phyloP scores from a whole-genome alignment of 1,139 yeast species.

The Scheffersomyces parashehatae region DNA sequence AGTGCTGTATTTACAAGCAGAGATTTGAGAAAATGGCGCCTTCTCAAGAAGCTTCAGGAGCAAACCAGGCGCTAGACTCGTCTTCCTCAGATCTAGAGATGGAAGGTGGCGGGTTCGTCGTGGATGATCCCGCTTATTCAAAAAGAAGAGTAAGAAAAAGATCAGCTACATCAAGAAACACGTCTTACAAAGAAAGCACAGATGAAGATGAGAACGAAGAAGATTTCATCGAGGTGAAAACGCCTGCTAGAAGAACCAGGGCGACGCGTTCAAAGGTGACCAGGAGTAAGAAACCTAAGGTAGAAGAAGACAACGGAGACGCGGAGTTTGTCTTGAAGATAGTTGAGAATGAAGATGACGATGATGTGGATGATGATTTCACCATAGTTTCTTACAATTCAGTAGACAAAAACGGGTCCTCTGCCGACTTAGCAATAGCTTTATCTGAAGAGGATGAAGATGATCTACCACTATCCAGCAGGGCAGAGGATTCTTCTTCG shows the following conservation, averaged over 20 bases:
- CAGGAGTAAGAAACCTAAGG: conserved; percentile 11
- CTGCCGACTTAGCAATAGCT: conserved; percentile 23
- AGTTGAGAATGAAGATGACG: conserved; percentile 27
- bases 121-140: conserved; percentile 31
- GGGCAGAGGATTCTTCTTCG: conserved; percentile 6
- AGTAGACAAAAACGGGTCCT: conserved; percentile 18
- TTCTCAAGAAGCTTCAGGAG: neutral
- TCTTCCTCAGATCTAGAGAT: conserved; percentile 5
- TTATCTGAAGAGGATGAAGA: conserved; percentile 24
- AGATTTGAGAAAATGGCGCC: neutral
- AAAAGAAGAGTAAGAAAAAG: conserved; percentile 21
- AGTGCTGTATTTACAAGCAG: too few relatives aligned
- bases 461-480: conserved; percentile 26
- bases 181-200: conserved; percentile 26
- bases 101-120: conserved; percentile 45
- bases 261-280: conserved; percentile 16
- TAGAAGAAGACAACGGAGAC: conserved; percentile 10
- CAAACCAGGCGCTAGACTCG: neutral
- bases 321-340: conserved; percentile 8
- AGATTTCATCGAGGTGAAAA: conserved; percentile 15
- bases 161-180: conserved; percentile 15
- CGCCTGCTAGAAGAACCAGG: conserved; percentile 14
- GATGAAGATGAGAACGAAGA: conserved; percentile 17
- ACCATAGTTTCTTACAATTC: conserved; percentile 15
- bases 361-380: conserved; percentile 15